Evolutionary conservation across 441 rosid genomes (phyloP), one percentile per base, ranked within the genome.

Genomic region (Syzygium syzygioides): DNA sequence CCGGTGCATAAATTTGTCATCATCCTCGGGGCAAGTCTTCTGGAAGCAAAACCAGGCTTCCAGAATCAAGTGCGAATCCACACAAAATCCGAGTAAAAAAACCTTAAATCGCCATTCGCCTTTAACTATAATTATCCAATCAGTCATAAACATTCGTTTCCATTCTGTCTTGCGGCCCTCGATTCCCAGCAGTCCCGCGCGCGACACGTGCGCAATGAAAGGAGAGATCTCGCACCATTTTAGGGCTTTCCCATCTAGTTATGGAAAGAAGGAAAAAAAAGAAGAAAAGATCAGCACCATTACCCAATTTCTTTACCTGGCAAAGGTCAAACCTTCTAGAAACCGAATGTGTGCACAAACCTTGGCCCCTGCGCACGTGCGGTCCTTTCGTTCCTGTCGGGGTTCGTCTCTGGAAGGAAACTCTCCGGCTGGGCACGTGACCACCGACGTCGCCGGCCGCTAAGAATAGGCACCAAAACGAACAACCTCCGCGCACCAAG

Each of bases 181-280:
- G 11, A 17, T 62, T 53, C 14, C 32, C 9, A 9, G 68, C 19
- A 8, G 13, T 8, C 34, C 34, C 34, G 19, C 66, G 17, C 17
- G 14, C 66, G 66, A 28, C 71, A 17, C 71, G 71, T 62, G 71
- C 68, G 19, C 7, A 15, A 30, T 3, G 18, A 62, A 30, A 28
- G 32, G 66, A 28, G 30, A 60, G 68, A 9, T 62, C 4, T 14
- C 3, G 68, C 68, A 1, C 34, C 17, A 62, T n/a, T 14, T n/a
- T 7, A 62, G 68, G 68, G 19, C 68, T 62, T n/a, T 34, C 15
- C 17, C 19, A 4, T n/a, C 17, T 3, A 9, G 37, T 7, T 14
- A 30, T 3, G 8, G 0, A 12, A 26, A 59, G 23, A 30, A 28
- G 30, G 4, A 59, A 28, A 11, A 60, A n/a, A 0, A 7, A 3